phyloP scores from a whole-genome alignment of 306 rosid genomes.

The Morella rubra region DNA sequence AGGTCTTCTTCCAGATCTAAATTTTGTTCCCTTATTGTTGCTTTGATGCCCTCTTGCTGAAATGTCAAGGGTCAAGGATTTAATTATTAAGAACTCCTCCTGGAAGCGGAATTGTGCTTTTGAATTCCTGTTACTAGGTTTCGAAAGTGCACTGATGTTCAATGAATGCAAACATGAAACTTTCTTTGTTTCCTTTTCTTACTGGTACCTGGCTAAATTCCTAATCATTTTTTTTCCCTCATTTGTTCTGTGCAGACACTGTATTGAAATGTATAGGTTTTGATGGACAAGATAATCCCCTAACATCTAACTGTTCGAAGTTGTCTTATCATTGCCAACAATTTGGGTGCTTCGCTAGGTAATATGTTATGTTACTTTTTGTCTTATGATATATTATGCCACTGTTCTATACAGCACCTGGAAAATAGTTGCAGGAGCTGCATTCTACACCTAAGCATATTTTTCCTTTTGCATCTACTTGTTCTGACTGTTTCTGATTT shows the following conservation, averaged over 20 bases:
- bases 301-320: constrained; percentile 45
- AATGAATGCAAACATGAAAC: neutral
- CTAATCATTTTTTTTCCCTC: neutral
- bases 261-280: constrained; percentile 50
- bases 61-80: constrained; percentile 3
- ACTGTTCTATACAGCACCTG: neutral
- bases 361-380: constrained; percentile 19
- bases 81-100: constrained; percentile 10
- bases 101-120: constrained; percentile 5
- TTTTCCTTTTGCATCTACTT: neutral
- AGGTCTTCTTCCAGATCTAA: neutral
- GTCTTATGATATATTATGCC: neutral
- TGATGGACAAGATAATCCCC: constrained; percentile 28
- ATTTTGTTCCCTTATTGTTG: neutral
- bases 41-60: constrained; percentile 22
- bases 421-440: neutral
- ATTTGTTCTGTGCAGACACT: constrained; percentile 46
- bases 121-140: constrained; percentile 17
- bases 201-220: neutral
- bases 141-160: constrained; percentile 1
- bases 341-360: constrained; percentile 68
- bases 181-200: neutral
- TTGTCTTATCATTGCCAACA: constrained; percentile 62
- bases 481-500: neutral
- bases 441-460: neutral